Base-by-base conservation (phyloP, 2,329 filamentous ascomycete genomes). In the Rutstroemia sp. region DNA sequence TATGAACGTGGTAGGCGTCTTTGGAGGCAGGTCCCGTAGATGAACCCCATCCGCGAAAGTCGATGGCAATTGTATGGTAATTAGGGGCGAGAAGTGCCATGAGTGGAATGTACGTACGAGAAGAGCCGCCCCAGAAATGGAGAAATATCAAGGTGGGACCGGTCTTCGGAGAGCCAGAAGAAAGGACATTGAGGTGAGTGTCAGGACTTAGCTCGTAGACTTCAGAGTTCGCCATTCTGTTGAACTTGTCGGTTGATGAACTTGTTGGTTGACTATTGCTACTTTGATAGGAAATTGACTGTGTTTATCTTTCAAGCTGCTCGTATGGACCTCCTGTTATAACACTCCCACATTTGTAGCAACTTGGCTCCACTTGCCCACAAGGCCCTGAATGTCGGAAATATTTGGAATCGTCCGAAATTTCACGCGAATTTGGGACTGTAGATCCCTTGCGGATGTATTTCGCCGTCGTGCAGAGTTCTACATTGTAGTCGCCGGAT, bases 61-160 rank as follows among this genome's bases (percentile, higher is more conserved):
- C 69, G 19, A 73, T 51, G 3, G 68, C 61, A 9, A 70, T 38
- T 9, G 63, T 68, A 6, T 66, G 67, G 0, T 51, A 7, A 1
- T 56, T 10, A 23, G 52, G 4, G 1, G 58, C 59, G 18, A 66
- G 57, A 39, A 59, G 41, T 3, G 58, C 49, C 6, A 59, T 57
- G 21, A 66, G 55, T 57, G 46, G 27, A 27, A 49, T 52, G 66
- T 67, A 74, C 6, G 69, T 73, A 1, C 57, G 57, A 8, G 68
- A 68, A 7, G 69, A 73, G 34, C 71, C 71, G 16, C 70, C 71
- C 70, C 69, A 74, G 64, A 71, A 72, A 56, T 74, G 71, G 8
- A 73, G 62, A 49, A 74, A 73, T 49, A 72, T 46, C 23, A 61
- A 48, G 12, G 59, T 54, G 25, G 53, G 58, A 14, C n/a, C 37